Percentiles rank a stretch among this genome's conserved stretches.
Conservation (phyloP, 2,329 filamentous ascomycete species). For the Ascosphaera pollenicola region DNA sequence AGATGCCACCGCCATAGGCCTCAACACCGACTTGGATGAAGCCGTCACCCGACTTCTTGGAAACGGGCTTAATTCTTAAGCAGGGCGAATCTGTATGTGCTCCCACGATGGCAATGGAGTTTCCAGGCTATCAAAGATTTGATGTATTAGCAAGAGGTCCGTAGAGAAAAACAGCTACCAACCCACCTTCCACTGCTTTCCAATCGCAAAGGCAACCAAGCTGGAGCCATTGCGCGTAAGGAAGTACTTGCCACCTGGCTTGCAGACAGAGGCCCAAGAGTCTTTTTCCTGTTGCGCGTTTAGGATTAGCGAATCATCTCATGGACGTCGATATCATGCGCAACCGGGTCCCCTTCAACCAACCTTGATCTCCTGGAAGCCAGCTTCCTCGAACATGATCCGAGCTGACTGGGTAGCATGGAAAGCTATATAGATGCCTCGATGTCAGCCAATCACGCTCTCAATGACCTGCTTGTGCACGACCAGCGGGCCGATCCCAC, state of each 20-base stretch:
- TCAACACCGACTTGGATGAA: conserved; percentile 92
- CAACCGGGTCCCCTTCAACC: not conserved
- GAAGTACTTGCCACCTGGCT: conserved; percentile 74
- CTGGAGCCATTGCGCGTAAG: conserved; percentile 67
- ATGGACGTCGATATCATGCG: not conserved
- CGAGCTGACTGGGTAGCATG: conserved; percentile 72
- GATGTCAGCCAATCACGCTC: conserved; percentile 1
- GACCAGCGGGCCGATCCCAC: not conserved
- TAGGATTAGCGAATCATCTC: not conserved
- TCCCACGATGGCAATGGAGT: conserved; percentile 77
- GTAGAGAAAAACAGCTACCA: conserved; percentile 7
- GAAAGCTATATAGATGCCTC: conserved; percentile 41
- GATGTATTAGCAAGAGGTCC: not conserved
- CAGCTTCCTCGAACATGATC: conserved; percentile 54
- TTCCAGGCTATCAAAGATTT: conserved; percentile 39
- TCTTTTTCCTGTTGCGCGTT: conserved; percentile 19
- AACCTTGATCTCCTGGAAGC: conserved; percentile 65
- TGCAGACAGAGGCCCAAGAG: conserved; percentile 49
- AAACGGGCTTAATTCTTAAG: conserved; percentile 81
- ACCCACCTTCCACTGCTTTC: conserved; percentile 8
- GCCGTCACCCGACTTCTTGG: conserved; percentile 65
- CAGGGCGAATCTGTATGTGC: conserved; percentile 92
- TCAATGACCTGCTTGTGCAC: too few species aligned
- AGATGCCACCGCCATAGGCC: conserved; percentile 89
- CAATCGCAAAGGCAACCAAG: conserved; percentile 60